Evolutionary conservation across 176 grass and related monocot species (phyloP), one percentile per base, ranked within the genome.

Genomic region (Puya raimondii): DNA sequence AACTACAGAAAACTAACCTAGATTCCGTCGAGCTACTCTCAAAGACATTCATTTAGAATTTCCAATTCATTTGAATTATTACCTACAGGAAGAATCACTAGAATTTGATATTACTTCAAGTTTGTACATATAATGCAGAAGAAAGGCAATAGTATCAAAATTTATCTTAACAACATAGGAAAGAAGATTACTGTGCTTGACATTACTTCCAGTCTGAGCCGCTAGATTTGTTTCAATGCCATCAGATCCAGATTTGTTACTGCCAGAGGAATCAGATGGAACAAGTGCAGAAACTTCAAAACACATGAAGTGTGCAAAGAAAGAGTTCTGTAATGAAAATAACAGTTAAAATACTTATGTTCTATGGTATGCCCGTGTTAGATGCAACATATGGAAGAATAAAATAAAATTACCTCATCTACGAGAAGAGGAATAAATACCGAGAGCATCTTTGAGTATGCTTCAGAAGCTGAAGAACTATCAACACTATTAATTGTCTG

Each of bases 261-360:
- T 63, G 48, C 70, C 53, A 61, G 80, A 72, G 75, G 50, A 66
- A 76, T 87, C 84, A 52, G 80, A 65, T 50, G 78, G 68, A 82
- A 70, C 50, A 74, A 74, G 29, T 23, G 70, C 27, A 52, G 84
- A 65, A 76, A 86, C 84, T 77, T 97, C 86, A 59, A 97, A 97
- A 79, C 93, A 97, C 93, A 97, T 97, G 76, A 97, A 92, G 83
- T 92, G 86, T 76, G 89, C 80, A 71, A 97, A 92, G 74, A 97
- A 97, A 16, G 86, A 85, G 66, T 86, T 97, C 93, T 97, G 74
- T 56, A 70, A 33, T 48, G 54, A 52, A 76, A 20, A 80, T 71
- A 82, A 64, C 21, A 53, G 66, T 26, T 11, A 71, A 64, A 4
- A 33, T 33, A 33, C 29, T 33, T 12, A 11, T 11, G n/a, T 11